Percentiles rank a stretch among this genome's conserved stretches.
phyloP scores from a whole-genome alignment of 768 basidiomycete genomes.

The Cytidiella melzeri region DNA sequence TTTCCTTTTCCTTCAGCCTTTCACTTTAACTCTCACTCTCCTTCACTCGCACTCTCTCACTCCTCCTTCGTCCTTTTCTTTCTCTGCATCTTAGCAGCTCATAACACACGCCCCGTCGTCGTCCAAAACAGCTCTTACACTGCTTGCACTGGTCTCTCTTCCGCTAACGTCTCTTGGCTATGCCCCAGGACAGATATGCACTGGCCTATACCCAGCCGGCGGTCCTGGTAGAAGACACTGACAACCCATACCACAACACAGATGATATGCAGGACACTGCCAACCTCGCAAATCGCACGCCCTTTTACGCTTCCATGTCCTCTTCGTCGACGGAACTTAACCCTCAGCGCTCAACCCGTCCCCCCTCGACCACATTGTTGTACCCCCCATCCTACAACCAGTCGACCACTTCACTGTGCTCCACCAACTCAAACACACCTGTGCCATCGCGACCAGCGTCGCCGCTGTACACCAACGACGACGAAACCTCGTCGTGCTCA shows the following conservation, averaged over 20 bases:
- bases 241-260: slow-evolving; percentile 6
- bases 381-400: slow-evolving; percentile 16
- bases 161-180: slow-evolving; percentile 16
- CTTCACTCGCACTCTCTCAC: not conserved
- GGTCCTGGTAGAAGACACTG: slow-evolving; percentile 11
- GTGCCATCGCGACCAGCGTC: slow-evolving; percentile 57
- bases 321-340: slow-evolving; percentile 18
- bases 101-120: too few relatives aligned
- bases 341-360: slow-evolving; percentile 11
- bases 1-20: too few relatives aligned
- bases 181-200: slow-evolving; percentile 16
- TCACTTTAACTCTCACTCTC: slow-evolving; percentile 8
- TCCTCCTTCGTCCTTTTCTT: not conserved
- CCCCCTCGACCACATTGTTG: slow-evolving; percentile 35
- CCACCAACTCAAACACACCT: slow-evolving; percentile 39
- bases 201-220: slow-evolving; percentile 8
- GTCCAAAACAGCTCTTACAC: too few relatives aligned
- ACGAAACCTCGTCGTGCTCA: slow-evolving; percentile 42
- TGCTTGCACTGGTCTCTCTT: not conserved
- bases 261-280: slow-evolving; percentile 8
- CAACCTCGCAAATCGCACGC: slow-evolving; percentile 11
- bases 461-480: slow-evolving; percentile 42
- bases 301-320: slow-evolving; percentile 18
- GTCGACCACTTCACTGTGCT: slow-evolving; percentile 20
- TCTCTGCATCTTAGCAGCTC: not conserved